phyloP scores from a whole-genome alignment of 140 eudicot species.

The Anethum foeniculum region DNA sequence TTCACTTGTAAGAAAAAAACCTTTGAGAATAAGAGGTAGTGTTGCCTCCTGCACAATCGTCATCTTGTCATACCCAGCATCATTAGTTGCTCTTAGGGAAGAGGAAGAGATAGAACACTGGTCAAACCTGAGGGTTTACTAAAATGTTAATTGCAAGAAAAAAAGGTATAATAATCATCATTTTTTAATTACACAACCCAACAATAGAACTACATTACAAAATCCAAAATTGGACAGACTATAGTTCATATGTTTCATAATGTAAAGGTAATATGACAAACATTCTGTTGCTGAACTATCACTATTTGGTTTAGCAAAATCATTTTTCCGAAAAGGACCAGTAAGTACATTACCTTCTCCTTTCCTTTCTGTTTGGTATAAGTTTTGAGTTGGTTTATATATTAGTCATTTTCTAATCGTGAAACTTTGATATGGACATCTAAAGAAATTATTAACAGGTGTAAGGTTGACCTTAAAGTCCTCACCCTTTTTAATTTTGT shows the following conservation, averaged over 20 bases:
- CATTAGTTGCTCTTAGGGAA: conserved; percentile 74
- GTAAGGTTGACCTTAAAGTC: background rate
- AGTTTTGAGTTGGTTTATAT: background rate
- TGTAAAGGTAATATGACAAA: background rate
- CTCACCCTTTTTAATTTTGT: background rate
- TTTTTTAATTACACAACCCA: background rate
- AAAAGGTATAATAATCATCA: background rate
- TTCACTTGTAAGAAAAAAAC: conserved; percentile 24
- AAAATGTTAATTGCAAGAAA: background rate
- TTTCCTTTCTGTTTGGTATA: background rate
- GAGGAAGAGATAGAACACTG: conserved; percentile 70
- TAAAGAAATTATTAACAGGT: background rate
- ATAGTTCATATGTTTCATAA: background rate
- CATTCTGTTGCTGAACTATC: background rate
- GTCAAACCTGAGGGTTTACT: conserved; percentile 60
- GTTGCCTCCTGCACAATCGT: conserved; percentile 94
- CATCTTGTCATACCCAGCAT: conserved; percentile 95
- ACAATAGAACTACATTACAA: background rate
- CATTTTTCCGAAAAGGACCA: background rate
- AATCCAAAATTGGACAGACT: background rate
- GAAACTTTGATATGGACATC: background rate
- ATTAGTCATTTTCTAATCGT: background rate
- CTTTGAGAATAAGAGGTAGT: conserved; percentile 85
- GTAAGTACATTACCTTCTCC: background rate
- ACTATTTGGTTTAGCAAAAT: background rate